phyloP scores from a whole-genome alignment of 1,284 basidiomycete species.

The Wallemia ichthyophaga region DNA sequence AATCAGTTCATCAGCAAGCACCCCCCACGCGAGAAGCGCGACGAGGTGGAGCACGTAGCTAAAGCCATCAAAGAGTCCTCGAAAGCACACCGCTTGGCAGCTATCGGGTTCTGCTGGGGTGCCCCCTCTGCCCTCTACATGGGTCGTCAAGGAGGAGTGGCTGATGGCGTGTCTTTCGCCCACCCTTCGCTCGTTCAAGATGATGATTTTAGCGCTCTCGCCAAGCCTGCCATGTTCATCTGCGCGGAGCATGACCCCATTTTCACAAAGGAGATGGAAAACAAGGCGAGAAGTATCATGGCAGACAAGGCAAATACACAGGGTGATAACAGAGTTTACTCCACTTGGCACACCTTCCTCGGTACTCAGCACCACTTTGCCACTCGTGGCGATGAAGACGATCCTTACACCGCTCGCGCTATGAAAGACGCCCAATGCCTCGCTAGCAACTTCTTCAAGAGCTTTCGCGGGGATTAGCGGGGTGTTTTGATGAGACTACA shows the following conservation, averaged over 20 bases:
- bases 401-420: neutral
- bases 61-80: neutral
- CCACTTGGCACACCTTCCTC: neutral
- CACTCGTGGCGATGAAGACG: neutral
- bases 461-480: too few relatives aligned
- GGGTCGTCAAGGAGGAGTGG: neutral
- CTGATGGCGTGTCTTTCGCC: slow-evolving; percentile 8
- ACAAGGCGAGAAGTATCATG: too few relatives aligned
- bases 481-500: too few relatives aligned
- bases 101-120: slow-evolving; percentile 7
- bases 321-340: too few relatives aligned
- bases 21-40: neutral
- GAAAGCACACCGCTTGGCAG: slow-evolving; percentile 1
- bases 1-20: neutral
- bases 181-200: slow-evolving; percentile 5
- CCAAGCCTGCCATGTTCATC: slow-evolving; percentile 5
- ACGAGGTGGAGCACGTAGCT: neutral
- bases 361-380: neutral
- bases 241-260: slow-evolving; percentile 1
- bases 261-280: too few relatives aligned
- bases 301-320: too few relatives aligned
- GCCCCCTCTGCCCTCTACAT: slow-evolving; percentile 2
- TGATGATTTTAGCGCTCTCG: slow-evolving; percentile 5
- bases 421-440: neutral
- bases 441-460: neutral